phyloP scores from a whole-genome alignment of 805 yeast species.

The Wickerhamomyces kurtzmanii region DNA sequence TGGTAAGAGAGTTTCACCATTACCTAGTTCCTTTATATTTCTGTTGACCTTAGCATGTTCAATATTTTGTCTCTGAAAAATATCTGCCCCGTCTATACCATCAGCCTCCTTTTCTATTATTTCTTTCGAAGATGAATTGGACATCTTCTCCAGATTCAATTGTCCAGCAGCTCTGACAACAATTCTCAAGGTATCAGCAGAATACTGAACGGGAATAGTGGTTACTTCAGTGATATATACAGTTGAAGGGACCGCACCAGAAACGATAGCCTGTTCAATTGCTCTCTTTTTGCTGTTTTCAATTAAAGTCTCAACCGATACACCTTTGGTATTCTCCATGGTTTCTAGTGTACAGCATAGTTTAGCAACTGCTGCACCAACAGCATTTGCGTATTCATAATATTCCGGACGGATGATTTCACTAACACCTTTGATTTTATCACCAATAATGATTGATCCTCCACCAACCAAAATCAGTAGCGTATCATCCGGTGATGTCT shows the following conservation, averaged over 20 bases:
- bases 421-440: conserved; percentile 27
- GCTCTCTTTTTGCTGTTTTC: conserved; percentile 6
- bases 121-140: too few relatives aligned
- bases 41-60: too few relatives aligned
- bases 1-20: too few relatives aligned
- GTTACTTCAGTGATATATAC: conserved; percentile 11
- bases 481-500: conserved; percentile 31
- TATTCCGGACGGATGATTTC: conserved; percentile 30
- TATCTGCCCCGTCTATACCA: too few relatives aligned
- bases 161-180: conserved; percentile 11
- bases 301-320: conserved; percentile 5
- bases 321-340: conserved; percentile 10
- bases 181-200: conserved; percentile 8
- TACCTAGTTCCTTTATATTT: too few relatives aligned
- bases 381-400: conserved; percentile 37
- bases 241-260: conserved; percentile 5
- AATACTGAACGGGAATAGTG: conserved; percentile 13
- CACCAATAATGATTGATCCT: conserved; percentile 36
- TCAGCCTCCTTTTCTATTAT: too few relatives aligned
- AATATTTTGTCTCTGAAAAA: too few relatives aligned
- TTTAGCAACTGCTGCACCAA: conserved; percentile 40
- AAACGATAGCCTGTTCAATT: conserved; percentile 6
- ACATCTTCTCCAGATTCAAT: conserved; percentile 2
- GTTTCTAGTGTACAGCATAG: conserved; percentile 22
- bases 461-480: conserved; percentile 39